phyloP scores from a whole-genome alignment of 495 filamentous ascomycete species.

The Parachaetomium inaequale region DNA sequence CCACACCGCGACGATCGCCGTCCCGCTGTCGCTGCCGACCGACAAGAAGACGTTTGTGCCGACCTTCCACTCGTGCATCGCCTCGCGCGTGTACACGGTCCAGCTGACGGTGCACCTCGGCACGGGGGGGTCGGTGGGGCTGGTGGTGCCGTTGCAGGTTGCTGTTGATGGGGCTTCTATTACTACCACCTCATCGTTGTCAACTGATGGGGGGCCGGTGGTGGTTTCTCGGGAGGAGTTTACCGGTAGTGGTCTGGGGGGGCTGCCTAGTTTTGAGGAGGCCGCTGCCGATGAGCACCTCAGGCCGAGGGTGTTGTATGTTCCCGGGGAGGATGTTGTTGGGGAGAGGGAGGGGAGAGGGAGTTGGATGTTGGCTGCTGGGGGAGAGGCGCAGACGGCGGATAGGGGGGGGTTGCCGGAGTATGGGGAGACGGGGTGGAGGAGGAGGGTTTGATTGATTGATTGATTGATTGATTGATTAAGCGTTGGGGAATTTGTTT shows the following conservation, averaged over 20 bases:
- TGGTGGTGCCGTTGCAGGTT: slow-evolving; percentile 80
- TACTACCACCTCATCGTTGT: background rate
- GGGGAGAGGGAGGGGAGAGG: background rate
- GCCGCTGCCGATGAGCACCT: slow-evolving; percentile 47
- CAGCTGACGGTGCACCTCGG: slow-evolving; percentile 60
- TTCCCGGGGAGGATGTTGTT: slow-evolving; percentile 2
- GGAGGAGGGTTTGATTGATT: background rate
- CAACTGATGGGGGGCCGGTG: background rate
- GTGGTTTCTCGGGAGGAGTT: background rate
- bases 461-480: background rate
- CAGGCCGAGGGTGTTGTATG: slow-evolving; percentile 41
- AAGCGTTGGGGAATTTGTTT: too few species aligned
- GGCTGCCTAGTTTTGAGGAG: slow-evolving; percentile 40
- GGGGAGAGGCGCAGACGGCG: background rate
- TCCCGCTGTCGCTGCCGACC: slow-evolving; percentile 71
- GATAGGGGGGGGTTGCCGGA: slow-evolving; percentile 26
- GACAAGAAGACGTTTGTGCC: slow-evolving; percentile 70
- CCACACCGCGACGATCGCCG: slow-evolving; percentile 63
- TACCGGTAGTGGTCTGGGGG: too few species aligned
- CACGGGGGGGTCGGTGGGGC: slow-evolving; percentile 48
- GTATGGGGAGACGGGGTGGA: slow-evolving; percentile 24
- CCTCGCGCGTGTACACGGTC: slow-evolving; percentile 73
- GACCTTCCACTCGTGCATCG: slow-evolving; percentile 84
- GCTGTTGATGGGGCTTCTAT: slow-evolving; percentile 34
- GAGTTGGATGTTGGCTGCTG: slow-evolving; percentile 15